Evolutionary conservation across 2,329 filamentous ascomycete species (phyloP).

Genomic region (Magnaporthiopsis rhizophila): DNA sequence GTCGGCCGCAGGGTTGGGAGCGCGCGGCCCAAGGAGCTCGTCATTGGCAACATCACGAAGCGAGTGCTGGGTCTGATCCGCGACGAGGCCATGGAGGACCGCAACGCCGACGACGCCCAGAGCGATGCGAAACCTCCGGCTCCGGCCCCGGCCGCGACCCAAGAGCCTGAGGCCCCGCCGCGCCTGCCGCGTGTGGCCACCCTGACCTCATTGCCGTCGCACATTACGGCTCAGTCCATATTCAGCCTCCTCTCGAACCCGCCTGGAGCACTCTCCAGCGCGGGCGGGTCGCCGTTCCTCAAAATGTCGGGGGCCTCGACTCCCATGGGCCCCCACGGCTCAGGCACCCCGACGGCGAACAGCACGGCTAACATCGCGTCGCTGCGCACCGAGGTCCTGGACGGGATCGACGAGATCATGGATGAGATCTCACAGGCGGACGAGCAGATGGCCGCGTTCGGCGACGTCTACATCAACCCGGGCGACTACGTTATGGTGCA

Average conservation of each 20-base stretch:
- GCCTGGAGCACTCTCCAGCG: slow-evolving; percentile 28
- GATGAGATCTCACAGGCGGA: slow-evolving; percentile 92
- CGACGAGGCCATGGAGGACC: slow-evolving; percentile 78
- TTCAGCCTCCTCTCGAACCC: slow-evolving; percentile 73
- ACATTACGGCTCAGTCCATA: slow-evolving; percentile 60
- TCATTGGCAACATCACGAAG: slow-evolving; percentile 89
- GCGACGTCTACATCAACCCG: slow-evolving; percentile 86
- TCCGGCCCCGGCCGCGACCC: slow-evolving; percentile 20
- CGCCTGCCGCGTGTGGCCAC: slow-evolving; percentile 14
- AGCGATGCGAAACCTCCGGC: background rate
- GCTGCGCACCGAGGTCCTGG: slow-evolving; percentile 81
- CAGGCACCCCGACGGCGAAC: slow-evolving; percentile 18
- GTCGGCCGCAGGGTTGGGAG: slow-evolving; percentile 71
- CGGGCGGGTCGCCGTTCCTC: slow-evolving; percentile 40
- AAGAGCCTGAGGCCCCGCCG: slow-evolving; percentile 40
- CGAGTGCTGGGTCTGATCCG: slow-evolving; percentile 85
- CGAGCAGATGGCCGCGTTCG: slow-evolving; percentile 82
- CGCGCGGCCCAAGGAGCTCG: slow-evolving; percentile 83
- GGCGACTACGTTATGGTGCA: slow-evolving; percentile 90
- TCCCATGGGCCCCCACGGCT: slow-evolving; percentile 20
- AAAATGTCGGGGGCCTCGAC: slow-evolving; percentile 23
- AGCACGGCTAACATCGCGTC: slow-evolving; percentile 47
- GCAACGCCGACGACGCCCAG: slow-evolving; percentile 54
- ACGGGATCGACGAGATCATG: slow-evolving; percentile 91
- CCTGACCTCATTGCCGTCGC: slow-evolving; percentile 42